Percentiles rank a stretch among this genome's conserved stretches.
Conservation (phyloP, 345 rosid genomes). For the Litchi chinensis region DNA sequence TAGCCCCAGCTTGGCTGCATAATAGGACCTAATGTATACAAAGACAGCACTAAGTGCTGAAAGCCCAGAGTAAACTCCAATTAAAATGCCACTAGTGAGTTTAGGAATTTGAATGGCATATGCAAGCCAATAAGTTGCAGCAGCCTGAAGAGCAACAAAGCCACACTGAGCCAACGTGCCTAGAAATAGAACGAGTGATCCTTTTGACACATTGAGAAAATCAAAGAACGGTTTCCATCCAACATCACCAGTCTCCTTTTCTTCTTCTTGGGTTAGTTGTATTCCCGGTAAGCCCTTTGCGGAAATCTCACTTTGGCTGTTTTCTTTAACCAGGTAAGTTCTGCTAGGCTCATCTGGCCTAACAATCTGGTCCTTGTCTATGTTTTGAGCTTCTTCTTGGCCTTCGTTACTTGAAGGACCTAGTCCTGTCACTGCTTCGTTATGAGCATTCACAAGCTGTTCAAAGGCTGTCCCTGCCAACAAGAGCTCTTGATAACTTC, state of each 20-base stretch:
- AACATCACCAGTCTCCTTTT: constrained; percentile 58
- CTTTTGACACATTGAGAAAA: constrained; percentile 56
- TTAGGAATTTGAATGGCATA: constrained; percentile 55
- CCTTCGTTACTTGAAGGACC: constrained; percentile 37
- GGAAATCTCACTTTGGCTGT: constrained; percentile 31
- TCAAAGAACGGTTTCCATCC: constrained; percentile 69
- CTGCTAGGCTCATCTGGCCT: constrained; percentile 22
- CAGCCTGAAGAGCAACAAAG: constrained; percentile 61
- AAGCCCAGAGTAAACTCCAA: constrained; percentile 63
- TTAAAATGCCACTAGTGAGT: constrained; percentile 39
- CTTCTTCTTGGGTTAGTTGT: constrained; percentile 74
- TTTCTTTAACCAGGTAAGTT: constrained; percentile 27
- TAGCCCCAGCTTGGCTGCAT: constrained; percentile 57
- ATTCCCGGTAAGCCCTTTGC: constrained; percentile 32
- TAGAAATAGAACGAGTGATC: constrained; percentile 37
- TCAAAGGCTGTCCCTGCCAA: constrained; percentile 60
- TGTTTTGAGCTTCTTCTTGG: constrained; percentile 18
- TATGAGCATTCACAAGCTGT: constrained; percentile 76
- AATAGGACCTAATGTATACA: constrained; percentile 44
- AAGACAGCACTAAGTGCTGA: constrained; percentile 56
- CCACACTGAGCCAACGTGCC: constrained; percentile 35
- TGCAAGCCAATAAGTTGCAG: constrained; percentile 77
- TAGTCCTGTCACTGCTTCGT: constrained; percentile 49
- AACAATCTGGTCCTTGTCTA: constrained; percentile 1
- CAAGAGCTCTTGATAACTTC: constrained; percentile 63